These are phyloP conservation scores for Liquidambar formosana DNA, from an alignment of 164 flowering plant genomes.

Conservation along the genomic window DNA sequence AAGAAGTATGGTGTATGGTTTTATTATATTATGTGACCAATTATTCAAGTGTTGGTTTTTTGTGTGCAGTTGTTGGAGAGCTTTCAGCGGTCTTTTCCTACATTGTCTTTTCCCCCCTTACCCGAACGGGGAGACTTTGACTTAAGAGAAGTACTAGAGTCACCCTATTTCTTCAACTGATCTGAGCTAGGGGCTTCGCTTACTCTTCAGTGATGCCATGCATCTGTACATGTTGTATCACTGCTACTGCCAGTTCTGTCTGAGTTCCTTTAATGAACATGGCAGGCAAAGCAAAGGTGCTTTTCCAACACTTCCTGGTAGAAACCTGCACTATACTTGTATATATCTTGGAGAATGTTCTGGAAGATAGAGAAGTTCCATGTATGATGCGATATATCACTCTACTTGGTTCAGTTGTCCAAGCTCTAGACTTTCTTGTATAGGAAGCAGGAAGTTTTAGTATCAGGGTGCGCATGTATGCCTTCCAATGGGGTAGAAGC, in stretches of 20 bases:
- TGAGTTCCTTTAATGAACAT: neutral
- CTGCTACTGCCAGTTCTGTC: neutral
- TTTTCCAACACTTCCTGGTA: neutral
- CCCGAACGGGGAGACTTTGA: conserved; percentile 71
- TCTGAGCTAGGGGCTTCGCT: conserved; percentile 3
- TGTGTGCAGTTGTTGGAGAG: conserved; percentile 56
- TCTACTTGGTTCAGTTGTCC: neutral
- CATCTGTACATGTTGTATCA: neutral
- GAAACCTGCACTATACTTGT: conserved; percentile 2
- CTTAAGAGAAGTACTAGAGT: conserved; percentile 51
- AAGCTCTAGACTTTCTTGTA: neutral
- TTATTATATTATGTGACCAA: neutral
- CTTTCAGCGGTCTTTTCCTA: conserved; percentile 56
- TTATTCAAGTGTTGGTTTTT: neutral
- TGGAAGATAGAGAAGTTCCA: neutral
- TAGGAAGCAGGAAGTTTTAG: neutral
- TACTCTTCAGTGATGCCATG: neutral
- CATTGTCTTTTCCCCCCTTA: conserved; percentile 52
- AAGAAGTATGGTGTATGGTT: too few species aligned
- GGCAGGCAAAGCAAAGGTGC: neutral
- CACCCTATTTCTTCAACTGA: conserved; percentile 63
- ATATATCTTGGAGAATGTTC: conserved; percentile 1
- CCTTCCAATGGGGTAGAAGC: too few species aligned
- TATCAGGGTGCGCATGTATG: too few species aligned
- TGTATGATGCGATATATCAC: neutral